Evolutionary conservation across 768 basidiomycete species (phyloP).

Genomic region (Lactarius sanguifluus): DNA sequence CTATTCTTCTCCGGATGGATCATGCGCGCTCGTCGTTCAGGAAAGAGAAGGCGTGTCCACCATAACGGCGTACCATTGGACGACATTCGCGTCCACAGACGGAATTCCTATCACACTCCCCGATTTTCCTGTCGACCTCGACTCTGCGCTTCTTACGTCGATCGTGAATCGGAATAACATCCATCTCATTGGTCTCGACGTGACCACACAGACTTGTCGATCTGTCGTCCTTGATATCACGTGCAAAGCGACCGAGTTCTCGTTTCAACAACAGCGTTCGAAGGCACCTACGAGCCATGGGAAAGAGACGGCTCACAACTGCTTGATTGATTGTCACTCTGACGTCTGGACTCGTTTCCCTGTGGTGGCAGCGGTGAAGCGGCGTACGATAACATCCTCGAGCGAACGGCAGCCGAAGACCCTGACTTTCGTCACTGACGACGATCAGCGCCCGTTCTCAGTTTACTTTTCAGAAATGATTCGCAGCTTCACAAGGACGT

Average conservation of each 20-base stretch:
- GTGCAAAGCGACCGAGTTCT: constrained; percentile 55
- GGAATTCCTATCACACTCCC: constrained; percentile 44
- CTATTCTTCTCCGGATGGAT: constrained; percentile 53
- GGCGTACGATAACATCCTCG: constrained; percentile 15
- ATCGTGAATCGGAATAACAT: constrained; percentile 43
- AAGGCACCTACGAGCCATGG: constrained; percentile 28
- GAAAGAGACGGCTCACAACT: constrained; percentile 42
- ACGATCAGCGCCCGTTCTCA: constrained; percentile 38
- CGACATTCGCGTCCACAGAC: constrained; percentile 51
- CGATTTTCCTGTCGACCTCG: constrained; percentile 26
- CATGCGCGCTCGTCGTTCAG: constrained; percentile 48
- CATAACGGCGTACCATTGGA: constrained; percentile 53
- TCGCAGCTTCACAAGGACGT: constrained; percentile 45
- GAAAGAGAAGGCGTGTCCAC: neutral
- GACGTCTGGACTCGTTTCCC: constrained; percentile 22
- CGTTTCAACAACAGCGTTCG: constrained; percentile 48
- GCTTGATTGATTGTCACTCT: constrained; percentile 18
- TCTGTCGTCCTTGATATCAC: constrained; percentile 55
- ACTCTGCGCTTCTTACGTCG: constrained; percentile 44
- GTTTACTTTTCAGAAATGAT: constrained; percentile 49
- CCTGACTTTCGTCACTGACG: constrained; percentile 47
- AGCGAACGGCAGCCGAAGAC: constrained; percentile 36
- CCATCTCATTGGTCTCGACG: constrained; percentile 46
- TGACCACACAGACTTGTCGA: constrained; percentile 34
- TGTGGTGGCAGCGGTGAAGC: constrained; percentile 15